Conservation (phyloP, 345 rosid species). For the Syzygium jambos region DNA sequence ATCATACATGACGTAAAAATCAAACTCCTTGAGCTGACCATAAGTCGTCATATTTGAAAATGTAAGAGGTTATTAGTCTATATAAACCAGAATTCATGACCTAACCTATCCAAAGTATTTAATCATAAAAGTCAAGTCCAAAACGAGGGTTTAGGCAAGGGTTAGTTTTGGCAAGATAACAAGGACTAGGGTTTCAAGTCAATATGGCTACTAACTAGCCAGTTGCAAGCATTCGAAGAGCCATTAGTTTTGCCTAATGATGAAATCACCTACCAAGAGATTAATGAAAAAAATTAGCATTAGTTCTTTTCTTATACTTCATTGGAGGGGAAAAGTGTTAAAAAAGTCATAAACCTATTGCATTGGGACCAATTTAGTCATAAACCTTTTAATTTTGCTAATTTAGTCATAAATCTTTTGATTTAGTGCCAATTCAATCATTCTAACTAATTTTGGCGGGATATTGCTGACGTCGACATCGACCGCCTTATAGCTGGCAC, state of each 20-base stretch:
- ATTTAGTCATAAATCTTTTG: too few relatives aligned
- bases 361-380: too few relatives aligned
- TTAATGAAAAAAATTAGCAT: too few relatives aligned
- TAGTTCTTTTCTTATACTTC: not conserved
- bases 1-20: not conserved
- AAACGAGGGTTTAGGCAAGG: not conserved
- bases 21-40: not conserved
- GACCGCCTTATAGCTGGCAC: too few relatives aligned
- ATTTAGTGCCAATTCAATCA: too few relatives aligned
- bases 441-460: too few relatives aligned
- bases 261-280: not conserved
- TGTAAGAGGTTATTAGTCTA: not conserved
- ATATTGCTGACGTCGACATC: too few relatives aligned
- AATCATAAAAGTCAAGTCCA: not conserved
- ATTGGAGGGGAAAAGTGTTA: not conserved
- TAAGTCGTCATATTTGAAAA: not conserved
- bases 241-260: not conserved
- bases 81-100: not conserved
- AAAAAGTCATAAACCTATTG: too few relatives aligned
- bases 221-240: not conserved
- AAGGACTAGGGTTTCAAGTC: not conserved
- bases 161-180: not conserved
- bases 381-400: too few relatives aligned
- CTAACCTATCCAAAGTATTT: not conserved
- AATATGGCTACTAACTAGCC: not conserved